Base-by-base conservation (phyloP, 2,329 filamentous ascomycete genomes). In the Aspergillus novofumigatus region DNA sequence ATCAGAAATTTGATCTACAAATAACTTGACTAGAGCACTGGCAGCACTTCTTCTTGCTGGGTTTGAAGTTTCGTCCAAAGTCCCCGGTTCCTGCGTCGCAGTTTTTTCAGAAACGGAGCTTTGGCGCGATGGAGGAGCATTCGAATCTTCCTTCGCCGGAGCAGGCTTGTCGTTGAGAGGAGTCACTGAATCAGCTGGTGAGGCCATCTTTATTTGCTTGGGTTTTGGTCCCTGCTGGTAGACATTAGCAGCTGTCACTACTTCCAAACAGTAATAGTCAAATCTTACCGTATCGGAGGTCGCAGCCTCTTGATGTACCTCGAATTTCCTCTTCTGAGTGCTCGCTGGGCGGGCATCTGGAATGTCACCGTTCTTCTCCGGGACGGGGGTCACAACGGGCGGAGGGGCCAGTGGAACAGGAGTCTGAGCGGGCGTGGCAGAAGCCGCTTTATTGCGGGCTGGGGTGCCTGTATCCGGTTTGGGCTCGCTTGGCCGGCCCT, bases 21-120 rank as follows among this genome's bases (percentile, higher is more conserved):
- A 84, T 17, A 86, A 83, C 63, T 89, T 91, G 63, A 85, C 81
- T 29, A 97, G 75, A 23, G 86, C 85, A 63, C 85, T 86, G 8
- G 90, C 91, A 17, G 86, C 83, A 32, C 83, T 85, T 67, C 86
- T 86, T 61, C 92, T 87, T 38, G 79, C 70, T 11, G 85, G 80
- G 21, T 86, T 83, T 1, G 91, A 81, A 35, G 87, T 76, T 21
- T 82, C 75, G 38, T 78, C 75, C 50, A 81, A 64, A 23, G 71
- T 69, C 50, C 65, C 69, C 21, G 70, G 65, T 41, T 72, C 63
- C 29, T 72, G 69, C 29, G 69, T 63, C 38, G 71, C 66, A 44
- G 69, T 64, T 25, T 66, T 67, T 35, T 71, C 71, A 49, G 64
- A 59, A 38, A 69, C 67, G 51, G 73, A 69, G 45, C 63, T 61